Evolutionary conservation across 345 rosid species (phyloP).

Genomic region (Kernera saxatilis): DNA sequence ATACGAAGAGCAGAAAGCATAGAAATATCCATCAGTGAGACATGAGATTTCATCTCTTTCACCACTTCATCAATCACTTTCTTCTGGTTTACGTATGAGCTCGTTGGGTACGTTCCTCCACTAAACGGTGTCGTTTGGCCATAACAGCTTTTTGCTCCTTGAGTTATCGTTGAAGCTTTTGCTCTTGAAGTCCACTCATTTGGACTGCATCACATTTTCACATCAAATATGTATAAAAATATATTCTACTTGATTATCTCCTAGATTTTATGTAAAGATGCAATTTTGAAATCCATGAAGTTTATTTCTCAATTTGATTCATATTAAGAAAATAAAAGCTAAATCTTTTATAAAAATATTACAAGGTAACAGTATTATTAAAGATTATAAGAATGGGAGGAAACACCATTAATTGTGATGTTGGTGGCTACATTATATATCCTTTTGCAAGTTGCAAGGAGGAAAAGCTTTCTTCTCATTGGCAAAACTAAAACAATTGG

Average conservation of each 20-base stretch:
- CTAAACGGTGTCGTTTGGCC: slow-evolving; percentile 68
- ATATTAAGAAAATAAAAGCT: neutral
- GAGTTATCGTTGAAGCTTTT: slow-evolving; percentile 22
- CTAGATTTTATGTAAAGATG: neutral
- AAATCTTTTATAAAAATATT: neutral
- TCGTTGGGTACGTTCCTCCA: slow-evolving; percentile 50
- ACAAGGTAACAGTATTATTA: slow-evolving; percentile 10
- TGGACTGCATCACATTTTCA: slow-evolving; percentile 23
- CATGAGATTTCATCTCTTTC: slow-evolving; percentile 44
- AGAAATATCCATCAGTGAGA: slow-evolving; percentile 70
- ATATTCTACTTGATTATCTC: neutral
- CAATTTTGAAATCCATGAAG: neutral
- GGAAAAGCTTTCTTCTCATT: neutral
- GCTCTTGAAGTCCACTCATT: slow-evolving; percentile 32
- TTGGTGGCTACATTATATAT: slow-evolving; percentile 8
- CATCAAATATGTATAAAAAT: neutral
- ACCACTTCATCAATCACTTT: slow-evolving; percentile 59
- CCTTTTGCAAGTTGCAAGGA: slow-evolving; percentile 16
- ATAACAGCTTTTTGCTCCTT: slow-evolving; percentile 56
- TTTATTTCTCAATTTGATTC: neutral
- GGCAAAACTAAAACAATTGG: slow-evolving; percentile 1
- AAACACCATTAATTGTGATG: slow-evolving; percentile 26
- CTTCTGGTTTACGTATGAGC: slow-evolving; percentile 59
- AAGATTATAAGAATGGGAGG: neutral
- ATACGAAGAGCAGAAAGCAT: slow-evolving; percentile 82